These are phyloP conservation scores for Rhynchosporium graminicola DNA, from an alignment of 2,329 filamentous ascomycete genomes.

Conservation along the genomic window DNA sequence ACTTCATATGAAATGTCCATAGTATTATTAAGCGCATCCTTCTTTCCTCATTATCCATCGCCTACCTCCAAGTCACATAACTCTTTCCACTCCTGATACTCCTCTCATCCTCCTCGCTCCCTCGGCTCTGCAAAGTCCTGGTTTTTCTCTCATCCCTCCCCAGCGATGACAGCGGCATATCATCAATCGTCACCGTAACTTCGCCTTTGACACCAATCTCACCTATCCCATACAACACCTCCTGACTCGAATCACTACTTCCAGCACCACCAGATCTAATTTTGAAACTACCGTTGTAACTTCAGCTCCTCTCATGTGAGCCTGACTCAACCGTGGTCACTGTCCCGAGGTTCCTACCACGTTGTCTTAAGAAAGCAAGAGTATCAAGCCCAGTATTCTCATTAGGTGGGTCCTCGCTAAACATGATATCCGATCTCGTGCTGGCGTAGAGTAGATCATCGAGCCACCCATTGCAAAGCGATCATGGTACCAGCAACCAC, in stretches of 20 bases:
- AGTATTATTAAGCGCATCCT: neutral
- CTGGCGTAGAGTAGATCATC: slow-evolving; percentile 56
- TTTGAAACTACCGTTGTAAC: slow-evolving; percentile 5
- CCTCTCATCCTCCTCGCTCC: slow-evolving; percentile 14
- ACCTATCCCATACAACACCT: slow-evolving; percentile 32
- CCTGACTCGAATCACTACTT: slow-evolving; percentile 25
- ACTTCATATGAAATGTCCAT: neutral
- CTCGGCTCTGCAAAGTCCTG: neutral
- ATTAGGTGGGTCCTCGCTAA: slow-evolving; percentile 45
- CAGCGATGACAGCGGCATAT: neutral
- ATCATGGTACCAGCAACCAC: slow-evolving; percentile 61
- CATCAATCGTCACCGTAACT: slow-evolving; percentile 29
- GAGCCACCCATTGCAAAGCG: slow-evolving; percentile 55
- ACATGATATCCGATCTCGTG: slow-evolving; percentile 55
- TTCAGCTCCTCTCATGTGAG: slow-evolving; percentile 2
- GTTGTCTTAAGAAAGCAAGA: slow-evolving; percentile 44
- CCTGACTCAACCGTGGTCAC: slow-evolving; percentile 17
- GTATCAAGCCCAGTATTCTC: slow-evolving; percentile 53
- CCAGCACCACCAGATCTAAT: slow-evolving; percentile 3
- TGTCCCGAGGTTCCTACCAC: slow-evolving; percentile 24
- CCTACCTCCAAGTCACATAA: slow-evolving; percentile 8
- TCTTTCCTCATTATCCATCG: neutral
- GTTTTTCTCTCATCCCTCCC: neutral
- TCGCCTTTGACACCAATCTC: slow-evolving; percentile 35
- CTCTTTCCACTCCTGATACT: slow-evolving; percentile 19